Percentiles rank a stretch among this genome's conserved stretches.
Conservation (phyloP, 164 flowering plant species). For the Berberis thunbergii region DNA sequence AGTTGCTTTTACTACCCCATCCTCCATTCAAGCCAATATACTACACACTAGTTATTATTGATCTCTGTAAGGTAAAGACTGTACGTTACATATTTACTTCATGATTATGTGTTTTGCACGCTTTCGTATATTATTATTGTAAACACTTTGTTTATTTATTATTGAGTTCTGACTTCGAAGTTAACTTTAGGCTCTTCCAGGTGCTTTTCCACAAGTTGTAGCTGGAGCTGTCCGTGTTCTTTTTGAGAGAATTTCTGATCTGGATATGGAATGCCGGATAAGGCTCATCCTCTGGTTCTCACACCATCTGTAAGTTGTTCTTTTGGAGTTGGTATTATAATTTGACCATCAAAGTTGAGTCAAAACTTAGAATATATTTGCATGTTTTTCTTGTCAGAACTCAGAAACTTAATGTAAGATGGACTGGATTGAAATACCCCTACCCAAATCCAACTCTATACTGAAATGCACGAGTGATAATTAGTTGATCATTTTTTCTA, state of each 20-base stretch:
- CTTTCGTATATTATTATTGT: neutral
- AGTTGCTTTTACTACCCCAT: conserved; percentile 87
- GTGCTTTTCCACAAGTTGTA: conserved; percentile 95
- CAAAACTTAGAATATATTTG: too few species aligned
- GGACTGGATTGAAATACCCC: too few species aligned
- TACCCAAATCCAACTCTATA: too few species aligned
- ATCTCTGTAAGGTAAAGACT: conserved; percentile 84
- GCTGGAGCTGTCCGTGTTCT: conserved; percentile 98
- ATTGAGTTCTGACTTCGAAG: conserved; percentile 4
- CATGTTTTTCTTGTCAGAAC: too few species aligned
- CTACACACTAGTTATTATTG: conserved; percentile 91
- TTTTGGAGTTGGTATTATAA: neutral
- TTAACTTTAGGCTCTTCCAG: conserved; percentile 86
- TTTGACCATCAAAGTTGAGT: too few species aligned
- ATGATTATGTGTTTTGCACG: neutral
- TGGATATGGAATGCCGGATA: conserved; percentile 94
- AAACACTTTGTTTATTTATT: neutral
- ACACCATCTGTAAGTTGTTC: conserved; percentile 79
- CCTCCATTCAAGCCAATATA: conserved; percentile 95
- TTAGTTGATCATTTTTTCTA: too few species aligned
- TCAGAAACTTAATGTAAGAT: too few species aligned
- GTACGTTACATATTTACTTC: neutral
- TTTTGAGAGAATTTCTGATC: conserved; percentile 82
- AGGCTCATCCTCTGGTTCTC: conserved; percentile 98
- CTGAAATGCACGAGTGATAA: too few species aligned